phyloP scores from a whole-genome alignment of 2,329 filamentous ascomycete genomes.

The Trichoderma sp. region DNA sequence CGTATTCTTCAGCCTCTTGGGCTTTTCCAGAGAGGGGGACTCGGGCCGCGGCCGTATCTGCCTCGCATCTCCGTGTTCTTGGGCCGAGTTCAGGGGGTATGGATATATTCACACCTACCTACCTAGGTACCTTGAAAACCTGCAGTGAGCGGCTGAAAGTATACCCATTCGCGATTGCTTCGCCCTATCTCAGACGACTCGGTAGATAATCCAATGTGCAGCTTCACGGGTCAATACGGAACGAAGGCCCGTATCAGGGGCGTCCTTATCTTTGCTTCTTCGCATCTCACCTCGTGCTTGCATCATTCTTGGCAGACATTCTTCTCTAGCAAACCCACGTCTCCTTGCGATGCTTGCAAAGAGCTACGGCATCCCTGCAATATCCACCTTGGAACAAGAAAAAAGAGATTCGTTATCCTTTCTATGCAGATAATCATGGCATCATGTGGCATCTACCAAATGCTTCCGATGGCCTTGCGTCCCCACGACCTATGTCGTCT shows the following conservation, averaged over 20 bases:
- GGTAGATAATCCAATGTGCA: background rate
- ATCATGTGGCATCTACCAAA: conserved; percentile 26
- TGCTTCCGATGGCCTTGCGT: conserved; percentile 21
- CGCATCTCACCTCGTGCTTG: background rate
- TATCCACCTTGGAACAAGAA: background rate
- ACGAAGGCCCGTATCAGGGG: background rate
- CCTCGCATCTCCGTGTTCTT: conserved; percentile 12
- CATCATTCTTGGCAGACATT: background rate
- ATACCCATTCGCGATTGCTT: background rate
- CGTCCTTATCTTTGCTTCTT: background rate
- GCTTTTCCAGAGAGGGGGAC: background rate
- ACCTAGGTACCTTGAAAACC: too few relatives aligned
- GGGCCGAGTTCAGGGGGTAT: background rate
- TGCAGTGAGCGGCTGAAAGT: conserved; percentile 10
- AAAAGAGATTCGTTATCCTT: conserved; percentile 18
- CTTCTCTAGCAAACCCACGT: conserved; percentile 1
- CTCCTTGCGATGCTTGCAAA: background rate
- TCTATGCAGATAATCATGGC: conserved; percentile 24
- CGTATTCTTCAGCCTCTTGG: conserved; percentile 1
- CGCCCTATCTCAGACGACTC: too few relatives aligned
- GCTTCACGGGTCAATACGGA: conserved; percentile 21
- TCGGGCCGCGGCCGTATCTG: conserved; percentile 26
- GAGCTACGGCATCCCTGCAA: too few relatives aligned
- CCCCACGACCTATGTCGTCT: background rate
- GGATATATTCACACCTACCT: too few relatives aligned